Evolutionary conservation across 805 yeast species (phyloP).

Genomic region (Hanseniaspora clermontiae): DNA sequence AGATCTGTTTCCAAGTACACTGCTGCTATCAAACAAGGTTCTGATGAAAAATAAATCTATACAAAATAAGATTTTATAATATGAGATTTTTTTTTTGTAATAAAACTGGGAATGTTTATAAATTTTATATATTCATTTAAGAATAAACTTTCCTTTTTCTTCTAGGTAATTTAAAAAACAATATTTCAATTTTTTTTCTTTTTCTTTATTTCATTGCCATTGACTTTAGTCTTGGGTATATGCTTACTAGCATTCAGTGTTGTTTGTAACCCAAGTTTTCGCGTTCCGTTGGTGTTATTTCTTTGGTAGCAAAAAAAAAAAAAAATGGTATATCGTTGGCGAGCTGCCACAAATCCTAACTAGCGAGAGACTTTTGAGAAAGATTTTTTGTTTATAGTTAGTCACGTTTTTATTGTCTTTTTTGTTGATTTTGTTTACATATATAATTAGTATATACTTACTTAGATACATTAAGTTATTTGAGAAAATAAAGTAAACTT

Average conservation of each 20-base stretch:
- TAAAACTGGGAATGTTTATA: constrained; percentile 6
- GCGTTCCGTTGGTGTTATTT: too few relatives aligned
- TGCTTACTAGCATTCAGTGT: not conserved
- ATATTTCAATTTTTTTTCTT: not conserved
- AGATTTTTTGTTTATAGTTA: not conserved
- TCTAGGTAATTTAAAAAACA: constrained; percentile 7
- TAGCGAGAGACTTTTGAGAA: too few relatives aligned
- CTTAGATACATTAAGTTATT: too few relatives aligned
- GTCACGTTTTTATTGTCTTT: not conserved
- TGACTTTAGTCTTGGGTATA: too few relatives aligned
- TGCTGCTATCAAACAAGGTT: constrained; percentile 32
- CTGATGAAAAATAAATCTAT: constrained; percentile 9
- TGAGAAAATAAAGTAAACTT: too few relatives aligned
- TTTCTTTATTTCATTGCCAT: not conserved
- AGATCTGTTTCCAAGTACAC: constrained; percentile 96
- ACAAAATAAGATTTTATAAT: not conserved
- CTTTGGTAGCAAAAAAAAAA: too few relatives aligned
- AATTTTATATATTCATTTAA: constrained; percentile 2
- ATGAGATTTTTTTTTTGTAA: constrained; percentile 12
- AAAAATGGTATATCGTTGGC: too few relatives aligned
- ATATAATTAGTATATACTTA: too few relatives aligned
- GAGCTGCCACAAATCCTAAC: too few relatives aligned
- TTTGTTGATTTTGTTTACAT: not conserved
- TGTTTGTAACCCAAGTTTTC: not conserved
- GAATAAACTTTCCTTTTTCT: constrained; percentile 9